phyloP scores from a whole-genome alignment of 1,284 basidiomycete species.

The Pseudozyma pruni region DNA sequence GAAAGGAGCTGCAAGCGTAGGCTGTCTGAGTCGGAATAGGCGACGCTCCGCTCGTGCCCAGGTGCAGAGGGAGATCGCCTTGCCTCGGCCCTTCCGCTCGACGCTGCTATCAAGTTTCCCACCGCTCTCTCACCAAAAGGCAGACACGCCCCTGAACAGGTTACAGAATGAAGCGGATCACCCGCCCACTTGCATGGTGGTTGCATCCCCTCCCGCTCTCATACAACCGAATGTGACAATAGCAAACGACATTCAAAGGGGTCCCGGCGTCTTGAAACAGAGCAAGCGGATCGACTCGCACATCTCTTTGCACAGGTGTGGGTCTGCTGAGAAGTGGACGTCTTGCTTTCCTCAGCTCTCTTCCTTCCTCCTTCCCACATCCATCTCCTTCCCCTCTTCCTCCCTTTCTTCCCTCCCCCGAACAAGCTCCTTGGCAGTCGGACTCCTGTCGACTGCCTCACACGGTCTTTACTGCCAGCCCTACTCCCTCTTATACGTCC shows the following conservation, averaged over 20 bases:
- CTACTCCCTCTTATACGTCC: slow-evolving; percentile 9
- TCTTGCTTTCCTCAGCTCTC: background rate
- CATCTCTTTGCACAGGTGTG: too few relatives aligned
- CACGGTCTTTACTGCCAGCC: slow-evolving; percentile 41
- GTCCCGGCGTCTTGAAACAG: slow-evolving; percentile 25
- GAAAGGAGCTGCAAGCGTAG: slow-evolving; percentile 1
- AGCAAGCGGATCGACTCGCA: background rate
- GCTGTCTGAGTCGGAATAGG: background rate
- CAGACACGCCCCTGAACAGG: background rate
- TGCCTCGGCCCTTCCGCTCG: background rate
- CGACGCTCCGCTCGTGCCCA: slow-evolving; percentile 9
- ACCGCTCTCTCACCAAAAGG: too few relatives aligned
- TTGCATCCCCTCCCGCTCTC: too few relatives aligned
- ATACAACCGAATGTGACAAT: background rate
- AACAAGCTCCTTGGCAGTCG: slow-evolving; percentile 16
- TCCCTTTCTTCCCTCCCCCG: background rate
- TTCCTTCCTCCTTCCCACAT: slow-evolving; percentile 6
- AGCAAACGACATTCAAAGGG: slow-evolving; percentile 13
- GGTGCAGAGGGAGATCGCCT: background rate
- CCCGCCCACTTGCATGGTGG: background rate
- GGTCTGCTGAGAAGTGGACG: background rate
- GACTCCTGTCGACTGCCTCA: slow-evolving; percentile 11
- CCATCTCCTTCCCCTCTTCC: background rate
- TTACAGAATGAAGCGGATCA: background rate
- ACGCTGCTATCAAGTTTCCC: too few relatives aligned